Base-by-base conservation (phyloP, 169 alveolate species). In the Eimeria acervulina region DNA sequence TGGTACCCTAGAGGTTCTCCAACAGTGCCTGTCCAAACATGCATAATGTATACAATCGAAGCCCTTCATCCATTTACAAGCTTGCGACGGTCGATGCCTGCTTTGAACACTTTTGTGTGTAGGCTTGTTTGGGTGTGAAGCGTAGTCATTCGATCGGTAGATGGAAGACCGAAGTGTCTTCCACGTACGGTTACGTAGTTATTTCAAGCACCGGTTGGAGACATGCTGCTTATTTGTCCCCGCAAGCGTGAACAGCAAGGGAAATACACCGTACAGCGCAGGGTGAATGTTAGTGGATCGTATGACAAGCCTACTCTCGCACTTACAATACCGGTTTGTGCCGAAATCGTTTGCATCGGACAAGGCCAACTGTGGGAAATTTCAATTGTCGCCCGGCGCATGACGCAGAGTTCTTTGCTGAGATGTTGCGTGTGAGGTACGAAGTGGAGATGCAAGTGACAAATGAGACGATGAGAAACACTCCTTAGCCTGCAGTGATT, bases 281-380 rank as follows among this genome's bases (percentile, higher is more conserved):
- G 76, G 96, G 40, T 28, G 78, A 89, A 90, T 61, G 94, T 74
- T 92, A 95, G 97, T 76, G 72, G 95, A 95, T 89, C 97, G 97
- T 78, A 76, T 55, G 93, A 95, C 95, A 70, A 88, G 96, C 95
- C 95, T 95, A 95, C 95, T 95, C 96, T 88, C 95, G 68, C 90
- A 88, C 95, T 95, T 88, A 95, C 96, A 95, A 95, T 66, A 84
- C 95, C 78, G 42, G 59, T 90, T 44, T 95, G 90, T 78, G 61
- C 38, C 93, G 36, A 70, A 95, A 92, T 88, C 95, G 95, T 88
- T 85, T 95, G 70, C 96, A 76, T 68, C 23, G 93, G 52, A 95
- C 88, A 28, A 21, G 72, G 31, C 47, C 80, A 52, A 61, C 10
- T 63, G 52, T 52, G 44, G 31, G 95, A 59, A 94, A 80, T 80